Percentiles rank a stretch among this genome's conserved stretches.
These are phyloP conservation scores for Pseudoturritis turrita DNA, from an alignment of 345 rosid genomes.

Conservation along the genomic window DNA sequence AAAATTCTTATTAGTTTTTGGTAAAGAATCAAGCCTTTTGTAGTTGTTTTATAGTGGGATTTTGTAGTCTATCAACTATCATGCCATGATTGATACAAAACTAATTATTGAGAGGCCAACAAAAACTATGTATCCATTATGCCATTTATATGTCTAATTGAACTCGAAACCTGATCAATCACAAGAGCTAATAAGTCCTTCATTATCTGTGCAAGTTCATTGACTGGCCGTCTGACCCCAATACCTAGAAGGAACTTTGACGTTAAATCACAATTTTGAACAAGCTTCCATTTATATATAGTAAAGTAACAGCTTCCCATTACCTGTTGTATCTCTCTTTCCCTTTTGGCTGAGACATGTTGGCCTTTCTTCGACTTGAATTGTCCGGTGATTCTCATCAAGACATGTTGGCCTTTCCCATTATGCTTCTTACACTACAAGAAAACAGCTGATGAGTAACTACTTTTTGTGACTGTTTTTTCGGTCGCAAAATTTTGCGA, in stretches of 20 bases:
- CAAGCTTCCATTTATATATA: not conserved
- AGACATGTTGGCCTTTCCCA: too few relatives aligned
- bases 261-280: not conserved
- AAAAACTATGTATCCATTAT: not conserved
- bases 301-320: not conserved
- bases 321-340: conserved; percentile 36
- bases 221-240: too few relatives aligned
- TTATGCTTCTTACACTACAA: too few relatives aligned
- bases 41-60: too few relatives aligned
- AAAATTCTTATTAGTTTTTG: too few relatives aligned
- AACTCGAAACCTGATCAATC: conserved; percentile 66
- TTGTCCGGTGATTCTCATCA: conserved; percentile 39
- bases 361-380: conserved; percentile 31
- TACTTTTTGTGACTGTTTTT: too few relatives aligned
- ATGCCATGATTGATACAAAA: conserved; percentile 50
- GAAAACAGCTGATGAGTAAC: too few relatives aligned
- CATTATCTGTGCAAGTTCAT: too few relatives aligned
- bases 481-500: too few relatives aligned
- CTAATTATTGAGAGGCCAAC: not conserved
- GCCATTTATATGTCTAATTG: not conserved
- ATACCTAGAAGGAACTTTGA: conserved; percentile 38
- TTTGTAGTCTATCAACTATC: conserved; percentile 68
- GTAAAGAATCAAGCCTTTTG: too few relatives aligned
- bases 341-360: conserved; percentile 34
- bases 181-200: conserved; percentile 71